These are phyloP conservation scores for Fragaria nilgerrensis DNA, from an alignment of 306 rosid species.

Conservation along the genomic window DNA sequence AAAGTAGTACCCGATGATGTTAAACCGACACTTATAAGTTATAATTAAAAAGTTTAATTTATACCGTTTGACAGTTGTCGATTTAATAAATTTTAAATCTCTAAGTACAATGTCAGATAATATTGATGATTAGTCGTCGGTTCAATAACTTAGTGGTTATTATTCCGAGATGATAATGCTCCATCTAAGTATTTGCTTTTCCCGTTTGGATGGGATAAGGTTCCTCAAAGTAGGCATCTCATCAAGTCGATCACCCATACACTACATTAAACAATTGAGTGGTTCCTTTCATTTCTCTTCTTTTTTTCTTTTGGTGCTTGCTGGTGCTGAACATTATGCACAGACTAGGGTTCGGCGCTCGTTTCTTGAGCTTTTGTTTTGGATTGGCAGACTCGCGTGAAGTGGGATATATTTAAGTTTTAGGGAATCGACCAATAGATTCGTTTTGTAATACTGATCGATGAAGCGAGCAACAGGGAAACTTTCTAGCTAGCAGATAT, in stretches of 20 bases:
- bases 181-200: too few species aligned
- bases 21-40: not conserved
- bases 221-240: not conserved
- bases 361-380: slow-evolving; percentile 1
- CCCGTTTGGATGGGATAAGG: not conserved
- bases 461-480: not conserved
- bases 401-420: not conserved
- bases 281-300: too few species aligned
- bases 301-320: not conserved
- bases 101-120: too few species aligned
- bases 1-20: not conserved
- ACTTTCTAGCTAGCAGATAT: not conserved
- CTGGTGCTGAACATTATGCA: not conserved
- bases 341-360: not conserved
- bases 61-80: not conserved
- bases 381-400: not conserved
- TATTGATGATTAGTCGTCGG: not conserved
- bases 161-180: too few species aligned
- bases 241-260: not conserved
- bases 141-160: not conserved
- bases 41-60: not conserved
- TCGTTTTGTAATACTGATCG: not conserved
- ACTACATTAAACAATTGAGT: too few species aligned
- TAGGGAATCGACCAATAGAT: not conserved
- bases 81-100: not conserved